These are phyloP conservation scores for Ascochyta lentis DNA, from an alignment of 2,329 filamentous ascomycete species.

Conservation along the genomic window DNA sequence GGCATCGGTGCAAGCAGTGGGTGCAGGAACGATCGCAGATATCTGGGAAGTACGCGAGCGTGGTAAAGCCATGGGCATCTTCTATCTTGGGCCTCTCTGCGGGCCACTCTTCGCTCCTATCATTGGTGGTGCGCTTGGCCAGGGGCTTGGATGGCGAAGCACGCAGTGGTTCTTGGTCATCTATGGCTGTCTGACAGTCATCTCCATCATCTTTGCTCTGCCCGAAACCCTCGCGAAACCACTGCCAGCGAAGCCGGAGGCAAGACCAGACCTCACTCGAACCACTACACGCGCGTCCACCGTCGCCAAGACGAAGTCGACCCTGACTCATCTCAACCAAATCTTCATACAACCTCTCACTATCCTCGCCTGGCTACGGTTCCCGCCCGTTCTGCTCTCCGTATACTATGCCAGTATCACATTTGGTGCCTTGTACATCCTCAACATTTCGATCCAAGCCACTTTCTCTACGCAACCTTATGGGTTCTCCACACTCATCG, in stretches of 20 bases:
- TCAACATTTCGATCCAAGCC: conserved; percentile 49
- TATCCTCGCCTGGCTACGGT: conserved; percentile 49
- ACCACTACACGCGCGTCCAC: conserved; percentile 46
- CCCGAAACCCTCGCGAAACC: conserved; percentile 43
- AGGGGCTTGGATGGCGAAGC: conserved; percentile 46
- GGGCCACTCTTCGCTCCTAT: conserved; percentile 50
- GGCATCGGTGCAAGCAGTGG: conserved; percentile 48
- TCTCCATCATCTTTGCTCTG: conserved; percentile 43
- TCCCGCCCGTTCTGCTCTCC: conserved; percentile 47
- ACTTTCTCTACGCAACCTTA: conserved; percentile 46
- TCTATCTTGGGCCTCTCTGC: conserved; percentile 49
- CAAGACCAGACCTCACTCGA: conserved; percentile 29
- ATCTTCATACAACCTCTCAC: conserved; percentile 50
- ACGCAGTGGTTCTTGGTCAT: conserved; percentile 51
- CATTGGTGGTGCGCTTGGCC: conserved; percentile 45
- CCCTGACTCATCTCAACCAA: conserved; percentile 37
- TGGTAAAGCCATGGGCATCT: conserved; percentile 49
- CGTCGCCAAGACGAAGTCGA: conserved; percentile 39
- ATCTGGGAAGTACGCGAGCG: conserved; percentile 49
- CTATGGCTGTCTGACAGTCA: conserved; percentile 43
- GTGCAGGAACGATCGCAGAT: conserved; percentile 48
- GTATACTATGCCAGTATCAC: conserved; percentile 51
- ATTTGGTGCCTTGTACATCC: conserved; percentile 49
- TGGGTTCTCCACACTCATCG: conserved; percentile 43
- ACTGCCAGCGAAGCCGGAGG: conserved; percentile 6